These are phyloP conservation scores for Trametes pubescens DNA, from an alignment of 1,284 basidiomycete genomes.

Conservation along the genomic window DNA sequence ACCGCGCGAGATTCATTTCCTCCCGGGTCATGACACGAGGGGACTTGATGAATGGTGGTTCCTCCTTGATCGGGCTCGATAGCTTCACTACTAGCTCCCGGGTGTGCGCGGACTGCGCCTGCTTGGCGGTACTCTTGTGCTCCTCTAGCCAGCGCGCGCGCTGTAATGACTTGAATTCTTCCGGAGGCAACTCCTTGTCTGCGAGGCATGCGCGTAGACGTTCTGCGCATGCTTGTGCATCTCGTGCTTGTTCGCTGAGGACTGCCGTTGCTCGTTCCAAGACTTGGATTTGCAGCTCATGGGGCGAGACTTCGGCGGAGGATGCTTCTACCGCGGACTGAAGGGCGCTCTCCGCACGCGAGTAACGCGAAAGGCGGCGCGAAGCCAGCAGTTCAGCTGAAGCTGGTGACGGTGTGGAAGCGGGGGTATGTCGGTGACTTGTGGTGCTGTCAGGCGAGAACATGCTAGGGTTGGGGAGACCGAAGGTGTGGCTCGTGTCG, in stretches of 20 bases:
- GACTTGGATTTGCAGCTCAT: constrained; percentile 55
- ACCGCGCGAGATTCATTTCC: constrained; percentile 33
- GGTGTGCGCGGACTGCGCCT: constrained; percentile 42
- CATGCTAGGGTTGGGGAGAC: constrained; percentile 38
- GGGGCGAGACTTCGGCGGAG: constrained; percentile 43
- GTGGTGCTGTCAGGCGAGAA: constrained; percentile 11
- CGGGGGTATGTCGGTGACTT: not conserved
- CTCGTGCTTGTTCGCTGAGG: constrained; percentile 54
- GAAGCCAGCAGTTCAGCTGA: constrained; percentile 19
- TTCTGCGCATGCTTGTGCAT: constrained; percentile 51
- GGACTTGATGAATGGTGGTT: constrained; percentile 7
- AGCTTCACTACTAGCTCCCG: constrained; percentile 27
- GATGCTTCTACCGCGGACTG: constrained; percentile 42
- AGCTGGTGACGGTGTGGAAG: constrained; percentile 10
- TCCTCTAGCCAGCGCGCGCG: constrained; percentile 61
- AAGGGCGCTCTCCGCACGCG: constrained; percentile 50
- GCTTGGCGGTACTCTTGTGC: constrained; percentile 47
- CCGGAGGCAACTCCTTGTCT: constrained; percentile 46
- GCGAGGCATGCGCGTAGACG: constrained; percentile 51
- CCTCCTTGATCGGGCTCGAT: constrained; percentile 21
- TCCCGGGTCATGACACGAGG: constrained; percentile 22
- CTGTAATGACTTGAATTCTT: constrained; percentile 47
- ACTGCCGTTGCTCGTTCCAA: constrained; percentile 52
- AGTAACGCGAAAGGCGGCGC: constrained; percentile 45
- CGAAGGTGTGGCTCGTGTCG: constrained; percentile 40